Evolutionary conservation across 139 green algal genomes (phyloP).

Genomic region (Chlamydomonas schloesseri): DNA sequence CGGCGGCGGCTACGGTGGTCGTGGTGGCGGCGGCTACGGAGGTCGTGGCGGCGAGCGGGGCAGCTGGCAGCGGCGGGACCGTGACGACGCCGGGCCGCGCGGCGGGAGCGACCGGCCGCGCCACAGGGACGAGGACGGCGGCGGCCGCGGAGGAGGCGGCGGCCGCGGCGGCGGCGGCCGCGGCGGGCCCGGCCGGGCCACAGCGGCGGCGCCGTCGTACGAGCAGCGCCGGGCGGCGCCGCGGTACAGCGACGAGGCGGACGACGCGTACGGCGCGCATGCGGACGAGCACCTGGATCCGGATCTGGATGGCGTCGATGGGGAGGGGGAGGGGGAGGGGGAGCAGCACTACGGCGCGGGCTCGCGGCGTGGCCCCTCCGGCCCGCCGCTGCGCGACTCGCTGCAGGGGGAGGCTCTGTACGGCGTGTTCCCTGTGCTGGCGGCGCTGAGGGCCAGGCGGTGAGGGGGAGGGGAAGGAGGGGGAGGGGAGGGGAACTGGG

Average conservation of each 20-base stretch:
- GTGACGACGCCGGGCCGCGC: neutral
- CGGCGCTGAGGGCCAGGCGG: constrained; percentile 69
- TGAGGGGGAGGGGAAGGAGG: neutral
- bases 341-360: too few relatives aligned
- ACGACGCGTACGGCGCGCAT: neutral
- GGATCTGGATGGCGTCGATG: neutral
- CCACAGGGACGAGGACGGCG: neutral
- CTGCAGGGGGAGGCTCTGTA: constrained; percentile 76
- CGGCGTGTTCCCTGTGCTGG: constrained; percentile 80
- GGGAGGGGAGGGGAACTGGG: neutral
- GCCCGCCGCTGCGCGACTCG: constrained; percentile 27
- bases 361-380: neutral
- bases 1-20: neutral
- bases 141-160: neutral
- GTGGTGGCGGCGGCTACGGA: too few relatives aligned
- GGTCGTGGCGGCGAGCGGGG: too few relatives aligned
- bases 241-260: neutral
- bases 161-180: neutral
- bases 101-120: too few relatives aligned
- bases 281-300: neutral
- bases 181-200: neutral
- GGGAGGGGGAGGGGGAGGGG: too few relatives aligned
- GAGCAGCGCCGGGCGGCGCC: neutral
- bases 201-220: neutral
- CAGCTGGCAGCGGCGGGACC: neutral